These are phyloP conservation scores for Takashimella koratensis DNA, from an alignment of 1,284 basidiomycete species.

Conservation along the genomic window DNA sequence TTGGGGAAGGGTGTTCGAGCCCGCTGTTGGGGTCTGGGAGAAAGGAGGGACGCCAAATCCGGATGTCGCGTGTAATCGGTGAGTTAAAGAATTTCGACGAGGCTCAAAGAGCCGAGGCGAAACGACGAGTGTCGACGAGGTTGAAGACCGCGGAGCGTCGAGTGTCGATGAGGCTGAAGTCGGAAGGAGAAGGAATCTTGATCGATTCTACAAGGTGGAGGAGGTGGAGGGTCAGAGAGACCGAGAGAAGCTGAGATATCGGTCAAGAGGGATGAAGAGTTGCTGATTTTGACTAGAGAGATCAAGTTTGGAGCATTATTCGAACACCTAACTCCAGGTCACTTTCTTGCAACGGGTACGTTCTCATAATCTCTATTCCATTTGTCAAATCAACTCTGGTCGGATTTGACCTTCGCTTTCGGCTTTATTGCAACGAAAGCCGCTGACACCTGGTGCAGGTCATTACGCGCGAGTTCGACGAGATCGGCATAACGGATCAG, in stretches of 20 bases:
- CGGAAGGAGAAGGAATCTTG: no score
- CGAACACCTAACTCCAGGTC: constrained; percentile 54
- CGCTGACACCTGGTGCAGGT: no score
- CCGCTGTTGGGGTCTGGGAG: constrained; percentile 71
- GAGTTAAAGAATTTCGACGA: constrained; percentile 10
- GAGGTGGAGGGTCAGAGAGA: no score
- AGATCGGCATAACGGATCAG: constrained; percentile 32
- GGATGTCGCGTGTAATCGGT: constrained; percentile 90
- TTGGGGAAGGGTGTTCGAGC: constrained; percentile 84
- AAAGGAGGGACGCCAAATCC: constrained; percentile 83
- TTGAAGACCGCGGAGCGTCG: no score
- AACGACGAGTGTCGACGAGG: no score
- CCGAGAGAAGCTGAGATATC: not conserved
- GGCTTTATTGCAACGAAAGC: no score
- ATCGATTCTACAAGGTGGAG: no score
- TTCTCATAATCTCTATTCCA: not conserved
- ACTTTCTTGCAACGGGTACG: constrained; percentile 76
- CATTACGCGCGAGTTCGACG: constrained; percentile 81
- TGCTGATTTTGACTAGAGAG: constrained; percentile 56
- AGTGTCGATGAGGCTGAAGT: no score
- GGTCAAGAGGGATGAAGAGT: not conserved
- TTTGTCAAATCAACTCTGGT: constrained; percentile 4
- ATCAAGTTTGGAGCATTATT: constrained; percentile 91
- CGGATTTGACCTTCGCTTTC: not conserved
- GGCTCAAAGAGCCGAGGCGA: not conserved